A percentile compares a stretch with the other conserved stretches of the same genome.
Evolutionary conservation across 163 green algal species (phyloP).

Genomic region (Chloromonas sp.): DNA sequence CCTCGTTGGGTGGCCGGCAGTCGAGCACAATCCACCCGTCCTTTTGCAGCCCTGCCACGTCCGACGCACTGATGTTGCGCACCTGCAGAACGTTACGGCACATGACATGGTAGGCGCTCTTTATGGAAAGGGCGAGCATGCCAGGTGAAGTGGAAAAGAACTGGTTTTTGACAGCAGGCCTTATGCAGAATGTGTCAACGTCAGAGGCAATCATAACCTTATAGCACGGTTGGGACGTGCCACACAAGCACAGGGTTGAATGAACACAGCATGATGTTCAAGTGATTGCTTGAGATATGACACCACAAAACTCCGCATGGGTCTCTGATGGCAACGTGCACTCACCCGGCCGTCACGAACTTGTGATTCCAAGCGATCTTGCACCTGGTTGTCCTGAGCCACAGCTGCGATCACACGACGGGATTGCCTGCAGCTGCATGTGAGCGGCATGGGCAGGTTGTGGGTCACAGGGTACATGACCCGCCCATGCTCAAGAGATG

Average conservation of each 20-base stretch:
- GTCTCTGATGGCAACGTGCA: neutral
- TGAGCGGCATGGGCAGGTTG: no score
- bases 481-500: no score
- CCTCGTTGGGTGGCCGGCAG: conserved; percentile 69
- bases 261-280: neutral
- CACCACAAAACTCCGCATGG: neutral
- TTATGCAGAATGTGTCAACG: neutral
- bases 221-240: no score
- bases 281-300: neutral
- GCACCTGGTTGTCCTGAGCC: neutral
- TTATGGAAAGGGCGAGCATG: no score
- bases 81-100: conserved; percentile 15
- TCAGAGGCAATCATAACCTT: neutral
- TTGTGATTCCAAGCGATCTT: neutral
- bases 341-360: neutral
- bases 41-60: conserved; percentile 33
- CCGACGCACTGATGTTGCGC: conserved; percentile 19
- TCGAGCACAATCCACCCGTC: conserved; percentile 87
- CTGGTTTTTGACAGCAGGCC: neutral
- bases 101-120: neutral
- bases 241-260: no score
- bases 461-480: no score
- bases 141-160: neutral
- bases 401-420: neutral
- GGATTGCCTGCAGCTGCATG: no score